Evolutionary conservation across 306 rosid genomes (phyloP).

Genomic region (Spatholobus suberectus): DNA sequence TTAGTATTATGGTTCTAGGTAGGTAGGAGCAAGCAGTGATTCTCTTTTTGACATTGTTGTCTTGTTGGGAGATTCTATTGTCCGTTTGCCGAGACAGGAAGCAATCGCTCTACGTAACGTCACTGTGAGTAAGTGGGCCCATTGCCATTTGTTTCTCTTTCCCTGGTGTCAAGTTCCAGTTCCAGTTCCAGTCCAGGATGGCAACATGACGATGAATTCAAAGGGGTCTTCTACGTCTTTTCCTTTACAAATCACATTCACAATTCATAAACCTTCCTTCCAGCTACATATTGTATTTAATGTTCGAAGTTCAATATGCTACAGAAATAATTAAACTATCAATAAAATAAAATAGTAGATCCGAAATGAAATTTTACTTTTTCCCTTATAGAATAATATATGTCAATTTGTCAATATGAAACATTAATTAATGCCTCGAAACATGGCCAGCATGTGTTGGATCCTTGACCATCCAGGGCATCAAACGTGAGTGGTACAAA

Average conservation of each 20-base stretch:
- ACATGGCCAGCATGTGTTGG: conserved; percentile 15
- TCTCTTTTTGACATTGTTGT: conserved; percentile 8
- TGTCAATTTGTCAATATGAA: background rate
- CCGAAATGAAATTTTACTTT: background rate
- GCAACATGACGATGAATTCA: conserved; percentile 2
- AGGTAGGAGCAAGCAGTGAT: background rate
- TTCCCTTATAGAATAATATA: background rate
- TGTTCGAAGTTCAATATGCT: no score
- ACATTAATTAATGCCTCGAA: background rate
- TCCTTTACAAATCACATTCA: background rate
- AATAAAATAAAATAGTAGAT: background rate
- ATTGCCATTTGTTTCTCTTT: background rate
- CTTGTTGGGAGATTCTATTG: conserved; percentile 43
- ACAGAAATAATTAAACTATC: background rate
- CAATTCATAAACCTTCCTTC: background rate
- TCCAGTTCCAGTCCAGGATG: conserved; percentile 1
- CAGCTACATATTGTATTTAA: background rate
- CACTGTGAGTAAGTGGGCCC: conserved; percentile 15
- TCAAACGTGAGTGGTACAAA: conserved; percentile 4
- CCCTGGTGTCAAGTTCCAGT: background rate
- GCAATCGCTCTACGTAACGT: conserved; percentile 8
- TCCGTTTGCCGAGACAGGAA: conserved; percentile 43
- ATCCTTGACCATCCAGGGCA: background rate
- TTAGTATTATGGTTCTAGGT: no score
- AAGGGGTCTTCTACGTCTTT: background rate